Percentiles rank a stretch among this genome's conserved stretches.
Evolutionary conservation across 176 grass and related monocot genomes (phyloP).

Genomic region (Dendrocalamus sinicus): DNA sequence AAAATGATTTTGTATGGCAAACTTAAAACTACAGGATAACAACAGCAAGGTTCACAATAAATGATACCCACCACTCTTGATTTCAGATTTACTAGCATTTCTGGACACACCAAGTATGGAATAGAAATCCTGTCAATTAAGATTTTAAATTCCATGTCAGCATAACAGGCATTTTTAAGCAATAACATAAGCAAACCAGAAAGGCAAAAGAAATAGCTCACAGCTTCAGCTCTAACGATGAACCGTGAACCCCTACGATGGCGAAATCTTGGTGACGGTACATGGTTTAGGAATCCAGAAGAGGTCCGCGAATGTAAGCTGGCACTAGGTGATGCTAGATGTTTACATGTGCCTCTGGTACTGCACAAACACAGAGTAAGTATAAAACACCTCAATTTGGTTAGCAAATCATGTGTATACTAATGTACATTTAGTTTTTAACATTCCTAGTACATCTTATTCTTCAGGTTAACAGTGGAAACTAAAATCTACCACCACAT

Average conservation of each 20-base stretch:
- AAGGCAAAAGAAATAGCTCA: slow-evolving; percentile 53
- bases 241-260: slow-evolving; percentile 66
- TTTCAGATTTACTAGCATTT: slow-evolving; percentile 99
- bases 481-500: not conserved
- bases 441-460: slow-evolving; percentile 1
- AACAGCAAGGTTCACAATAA: slow-evolving; percentile 16
- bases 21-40: slow-evolving; percentile 25
- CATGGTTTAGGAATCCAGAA: slow-evolving; percentile 53
- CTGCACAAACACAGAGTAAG: slow-evolving; percentile 53
- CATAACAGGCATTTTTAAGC: slow-evolving; percentile 17
- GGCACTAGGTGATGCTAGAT: slow-evolving; percentile 54
- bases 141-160: slow-evolving; percentile 37
- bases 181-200: slow-evolving; percentile 3
- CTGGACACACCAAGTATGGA: slow-evolving; percentile 86
- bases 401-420: not conserved
- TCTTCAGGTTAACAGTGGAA: not conserved
- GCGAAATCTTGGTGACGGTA: slow-evolving; percentile 45
- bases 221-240: slow-evolving; percentile 82
- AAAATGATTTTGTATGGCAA: slow-evolving; percentile 1
- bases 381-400: not conserved
- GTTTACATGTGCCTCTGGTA: slow-evolving; percentile 54
- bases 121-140: slow-evolving; percentile 90
- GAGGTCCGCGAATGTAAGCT: slow-evolving; percentile 48
- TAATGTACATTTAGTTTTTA: slow-evolving; percentile 13
- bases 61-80: slow-evolving; percentile 81